A percentile compares a stretch with the other conserved stretches of the same genome.
Conservation (phyloP, 2,329 filamentous ascomycete species). For the Dendrostoma leiphaemia region DNA sequence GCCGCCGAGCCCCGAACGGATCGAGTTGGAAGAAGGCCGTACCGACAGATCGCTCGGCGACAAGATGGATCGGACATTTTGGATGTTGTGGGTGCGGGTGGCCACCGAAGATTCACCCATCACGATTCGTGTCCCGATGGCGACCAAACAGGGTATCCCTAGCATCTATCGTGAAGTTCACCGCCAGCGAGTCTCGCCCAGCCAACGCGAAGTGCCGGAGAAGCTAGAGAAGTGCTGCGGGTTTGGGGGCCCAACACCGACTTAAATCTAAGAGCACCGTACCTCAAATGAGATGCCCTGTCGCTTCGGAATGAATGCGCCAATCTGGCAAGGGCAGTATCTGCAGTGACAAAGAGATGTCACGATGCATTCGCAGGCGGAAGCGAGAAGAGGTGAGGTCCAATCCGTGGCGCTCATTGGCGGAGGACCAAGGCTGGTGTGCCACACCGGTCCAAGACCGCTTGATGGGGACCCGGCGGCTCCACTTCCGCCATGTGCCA, state of each 20-base stretch:
- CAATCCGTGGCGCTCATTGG: constrained; percentile 7
- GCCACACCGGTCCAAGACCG: constrained; percentile 3
- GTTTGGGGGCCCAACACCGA: neutral
- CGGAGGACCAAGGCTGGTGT: neutral
- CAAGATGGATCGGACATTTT: too few species aligned
- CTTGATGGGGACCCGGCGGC: neutral
- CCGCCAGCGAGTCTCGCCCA: neutral
- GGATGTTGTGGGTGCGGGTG: too few species aligned
- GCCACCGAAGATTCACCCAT: too few species aligned
- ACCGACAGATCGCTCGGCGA: too few species aligned
- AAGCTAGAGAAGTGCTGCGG: neutral
- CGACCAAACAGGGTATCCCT: too few species aligned
- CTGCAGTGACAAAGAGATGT: constrained; percentile 7
- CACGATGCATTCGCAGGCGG: constrained; percentile 9
- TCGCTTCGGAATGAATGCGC: neutral
- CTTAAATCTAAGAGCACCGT: neutral
- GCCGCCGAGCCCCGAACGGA: too few species aligned
- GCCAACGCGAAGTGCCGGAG: neutral
- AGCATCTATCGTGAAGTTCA: too few species aligned
- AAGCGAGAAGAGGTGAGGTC: neutral
- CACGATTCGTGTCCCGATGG: too few species aligned
- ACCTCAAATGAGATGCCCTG: too few species aligned
- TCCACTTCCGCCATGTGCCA: constrained; percentile 12
- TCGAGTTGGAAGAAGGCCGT: too few species aligned
- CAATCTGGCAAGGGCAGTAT: neutral